Evolutionary conservation across 2,329 filamentous ascomycete genomes (phyloP), one percentile per base, ranked within the genome.

Genomic region (Diatrype stigma): DNA sequence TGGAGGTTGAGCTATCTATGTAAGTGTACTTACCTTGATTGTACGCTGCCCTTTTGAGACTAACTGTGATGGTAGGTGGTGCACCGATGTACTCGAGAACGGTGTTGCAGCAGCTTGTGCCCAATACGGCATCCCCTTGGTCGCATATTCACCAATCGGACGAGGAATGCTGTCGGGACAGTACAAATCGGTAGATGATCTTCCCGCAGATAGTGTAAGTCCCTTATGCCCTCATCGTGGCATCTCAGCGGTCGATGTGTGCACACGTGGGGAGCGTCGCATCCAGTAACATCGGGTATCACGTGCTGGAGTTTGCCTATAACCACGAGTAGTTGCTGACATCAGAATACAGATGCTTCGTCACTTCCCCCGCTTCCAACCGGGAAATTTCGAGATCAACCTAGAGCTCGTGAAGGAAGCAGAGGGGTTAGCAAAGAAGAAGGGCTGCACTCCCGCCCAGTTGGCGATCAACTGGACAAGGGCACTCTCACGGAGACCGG

Each of bases 381-480:
- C 75, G 2, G 84, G 78, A 11, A 80, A 79, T 54, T 86, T 90
- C 58, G 71, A 78, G 35, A 75, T 78, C 63, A 90, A 90, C 66
- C 60, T 89, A 8, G 67, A 82, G 62, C 75, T 90, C 5, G 81
- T 84, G 10, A 56, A 73, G 6, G 73, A 81, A 51, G 67, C 90
- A 12, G 70, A 82, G 62, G 70, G 70, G 22, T 61, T 90, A 35
- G 85, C 86, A 1, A 63, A 71, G 58, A 73, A 73, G 59, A 89
- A 87, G 69, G 75, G 75, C 1, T 79, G 75, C 61, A 86, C 82
- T 0, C 63, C 80, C 3, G 76, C 77, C 1, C 86, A 90, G 69
- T 71, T 90, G 26, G 86, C 85, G 14, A 72, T 90, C 49, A 78
- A 75, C 47, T 91, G 86, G 85, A 68, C 82, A 2, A 59, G 74